Evolutionary conservation across 331 rosid species (phyloP).

Genomic region (Malus hybrid): DNA sequence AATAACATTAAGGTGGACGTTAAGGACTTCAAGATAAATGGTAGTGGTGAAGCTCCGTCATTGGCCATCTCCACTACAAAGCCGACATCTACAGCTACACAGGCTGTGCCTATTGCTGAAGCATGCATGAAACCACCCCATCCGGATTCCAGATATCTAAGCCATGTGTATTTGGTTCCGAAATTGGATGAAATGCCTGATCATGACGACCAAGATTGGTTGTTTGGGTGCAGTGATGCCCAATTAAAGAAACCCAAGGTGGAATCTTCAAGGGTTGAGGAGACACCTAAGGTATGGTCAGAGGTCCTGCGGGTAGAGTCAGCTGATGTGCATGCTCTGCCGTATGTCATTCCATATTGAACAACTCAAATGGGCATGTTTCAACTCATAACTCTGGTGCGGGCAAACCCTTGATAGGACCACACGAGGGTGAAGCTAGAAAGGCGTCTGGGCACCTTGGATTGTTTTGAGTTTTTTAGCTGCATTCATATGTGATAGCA

Average conservation of each 20-base stretch:
- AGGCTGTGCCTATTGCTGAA: slow-evolving; percentile 26
- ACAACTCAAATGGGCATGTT: slow-evolving; percentile 20
- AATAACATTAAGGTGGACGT: slow-evolving; percentile 36
- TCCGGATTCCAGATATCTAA: slow-evolving; percentile 63
- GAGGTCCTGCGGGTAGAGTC: slow-evolving; percentile 63
- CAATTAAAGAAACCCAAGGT: slow-evolving; percentile 32
- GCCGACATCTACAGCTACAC: slow-evolving; percentile 19
- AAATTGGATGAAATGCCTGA: slow-evolving; percentile 48
- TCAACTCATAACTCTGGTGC: slow-evolving; percentile 17
- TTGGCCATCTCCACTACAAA: slow-evolving; percentile 32
- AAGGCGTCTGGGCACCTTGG: slow-evolving; percentile 20
- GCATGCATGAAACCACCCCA: slow-evolving; percentile 53
- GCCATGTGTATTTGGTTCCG: slow-evolving; percentile 59
- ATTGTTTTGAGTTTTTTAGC: slow-evolving; percentile 18
- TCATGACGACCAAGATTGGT: slow-evolving; percentile 65
- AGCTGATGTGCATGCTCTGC: slow-evolving; percentile 63
- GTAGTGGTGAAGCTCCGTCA: slow-evolving; percentile 44
- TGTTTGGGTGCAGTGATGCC: slow-evolving; percentile 37
- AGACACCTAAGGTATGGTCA: slow-evolving; percentile 63
- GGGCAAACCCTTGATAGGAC: slow-evolving; percentile 23
- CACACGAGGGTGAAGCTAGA: slow-evolving; percentile 7
- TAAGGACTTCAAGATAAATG: slow-evolving; percentile 58
- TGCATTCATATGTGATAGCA: slow-evolving; percentile 26
- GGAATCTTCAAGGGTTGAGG: slow-evolving; percentile 36
- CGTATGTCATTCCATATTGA: slow-evolving; percentile 91